Evolutionary conservation across 257 asterid species (phyloP).

Genomic region (Solanum habrochaites): DNA sequence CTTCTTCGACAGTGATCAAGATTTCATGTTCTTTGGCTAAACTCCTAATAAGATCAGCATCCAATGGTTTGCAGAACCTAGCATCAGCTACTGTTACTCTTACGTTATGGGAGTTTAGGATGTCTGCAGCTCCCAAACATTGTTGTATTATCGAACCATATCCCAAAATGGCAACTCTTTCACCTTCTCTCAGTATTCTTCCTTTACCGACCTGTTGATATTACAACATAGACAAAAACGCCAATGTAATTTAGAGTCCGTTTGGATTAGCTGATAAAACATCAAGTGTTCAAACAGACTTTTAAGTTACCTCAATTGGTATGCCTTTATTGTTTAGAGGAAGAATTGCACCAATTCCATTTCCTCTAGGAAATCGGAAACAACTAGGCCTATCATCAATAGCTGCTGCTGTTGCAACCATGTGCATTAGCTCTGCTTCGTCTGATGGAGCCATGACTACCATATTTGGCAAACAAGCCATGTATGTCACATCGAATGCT

Average conservation of each 20-base stretch:
- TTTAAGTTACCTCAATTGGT: constrained; percentile 45
- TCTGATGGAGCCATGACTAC: constrained; percentile 84
- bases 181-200: constrained; percentile 50
- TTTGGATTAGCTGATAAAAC: background rate
- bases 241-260: background rate
- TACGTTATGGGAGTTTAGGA: constrained; percentile 26
- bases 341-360: constrained; percentile 45
- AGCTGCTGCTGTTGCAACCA: constrained; percentile 71
- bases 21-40: constrained; percentile 60
- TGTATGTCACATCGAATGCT: constrained; percentile 65
- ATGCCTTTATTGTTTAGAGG: constrained; percentile 47
- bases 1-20: constrained; percentile 67
- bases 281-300: background rate
- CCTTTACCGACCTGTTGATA: constrained; percentile 57
- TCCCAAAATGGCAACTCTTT: constrained; percentile 57
- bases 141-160: constrained; percentile 58
- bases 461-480: constrained; percentile 89
- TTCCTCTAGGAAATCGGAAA: constrained; percentile 73
- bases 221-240: background rate
- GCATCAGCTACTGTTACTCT: constrained; percentile 59
- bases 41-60: constrained; percentile 39
- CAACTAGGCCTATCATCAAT: constrained; percentile 73
- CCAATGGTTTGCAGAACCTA: constrained; percentile 74
- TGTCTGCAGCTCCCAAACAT: constrained; percentile 49
- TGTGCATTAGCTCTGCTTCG: constrained; percentile 76